These are phyloP conservation scores for Eucalyptus marginata DNA, from an alignment of 345 rosid species.

Conservation along the genomic window DNA sequence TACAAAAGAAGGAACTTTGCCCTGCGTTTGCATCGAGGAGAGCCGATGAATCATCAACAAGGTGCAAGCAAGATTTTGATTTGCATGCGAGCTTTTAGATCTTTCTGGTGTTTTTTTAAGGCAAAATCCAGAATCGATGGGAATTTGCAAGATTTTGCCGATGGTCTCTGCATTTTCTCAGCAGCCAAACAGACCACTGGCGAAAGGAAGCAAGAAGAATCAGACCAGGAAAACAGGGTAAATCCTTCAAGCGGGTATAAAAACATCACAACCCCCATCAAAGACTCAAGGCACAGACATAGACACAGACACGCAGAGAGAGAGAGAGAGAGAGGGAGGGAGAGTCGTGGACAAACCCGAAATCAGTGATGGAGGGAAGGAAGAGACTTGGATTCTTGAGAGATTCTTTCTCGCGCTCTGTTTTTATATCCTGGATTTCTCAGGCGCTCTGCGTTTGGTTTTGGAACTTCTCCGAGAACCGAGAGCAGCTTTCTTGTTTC, in stretches of 20 bases:
- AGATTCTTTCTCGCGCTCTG: not conserved
- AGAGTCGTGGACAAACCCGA: not conserved
- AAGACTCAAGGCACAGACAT: not conserved
- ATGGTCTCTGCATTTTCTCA: not conserved
- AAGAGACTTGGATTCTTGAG: not conserved
- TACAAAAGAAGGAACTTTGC: not conserved
- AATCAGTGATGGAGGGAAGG: not conserved
- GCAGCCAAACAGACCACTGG: not conserved
- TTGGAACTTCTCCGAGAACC: not conserved
- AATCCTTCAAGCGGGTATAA: not conserved
- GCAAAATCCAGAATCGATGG: not conserved
- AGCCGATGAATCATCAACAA: not conserved
- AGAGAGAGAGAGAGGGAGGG: not conserved
- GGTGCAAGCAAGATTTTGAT: not conserved
- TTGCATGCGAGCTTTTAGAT: not conserved
- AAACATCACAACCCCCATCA: not conserved
- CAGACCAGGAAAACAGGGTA: not conserved
- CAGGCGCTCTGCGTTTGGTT: not conserved
- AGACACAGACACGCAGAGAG: not conserved
- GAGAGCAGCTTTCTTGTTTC: not conserved
- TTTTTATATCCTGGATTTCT: not conserved
- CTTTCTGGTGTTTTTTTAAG: not conserved
- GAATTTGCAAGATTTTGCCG: not conserved
- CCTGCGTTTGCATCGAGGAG: not conserved
- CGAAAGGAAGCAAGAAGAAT: not conserved